These are phyloP conservation scores for Lathyrus tuberosus DNA, from an alignment of 306 rosid genomes.

Conservation along the genomic window DNA sequence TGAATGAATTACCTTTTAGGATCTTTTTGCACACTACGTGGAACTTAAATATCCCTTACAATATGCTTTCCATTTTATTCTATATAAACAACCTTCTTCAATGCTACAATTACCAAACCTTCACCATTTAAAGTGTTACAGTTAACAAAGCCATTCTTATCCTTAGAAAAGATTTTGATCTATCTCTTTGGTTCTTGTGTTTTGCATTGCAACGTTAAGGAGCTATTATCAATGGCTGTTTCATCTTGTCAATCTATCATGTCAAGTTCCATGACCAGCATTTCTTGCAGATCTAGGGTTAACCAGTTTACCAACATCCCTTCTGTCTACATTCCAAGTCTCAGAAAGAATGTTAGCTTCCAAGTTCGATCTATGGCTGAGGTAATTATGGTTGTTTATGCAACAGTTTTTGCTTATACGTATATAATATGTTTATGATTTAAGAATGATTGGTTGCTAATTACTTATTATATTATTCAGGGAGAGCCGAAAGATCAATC, in stretches of 20 bases:
- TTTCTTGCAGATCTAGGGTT: conserved; percentile 34
- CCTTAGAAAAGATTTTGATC: background rate
- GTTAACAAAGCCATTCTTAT: background rate
- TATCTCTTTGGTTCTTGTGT: background rate
- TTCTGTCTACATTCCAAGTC: background rate
- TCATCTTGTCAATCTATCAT: conserved; percentile 53
- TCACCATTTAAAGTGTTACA: too few species aligned
- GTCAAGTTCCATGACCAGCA: conserved; percentile 32
- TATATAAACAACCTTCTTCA: conserved; percentile 38
- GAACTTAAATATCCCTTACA: conserved; percentile 48
- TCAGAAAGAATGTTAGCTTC: conserved; percentile 32
- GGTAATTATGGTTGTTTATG: conserved; percentile 35
- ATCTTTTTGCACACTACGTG: conserved; percentile 33
- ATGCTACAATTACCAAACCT: background rate
- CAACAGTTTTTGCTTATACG: background rate
- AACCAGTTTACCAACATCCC: conserved; percentile 40
- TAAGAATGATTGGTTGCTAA: too few species aligned
- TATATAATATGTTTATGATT: background rate
- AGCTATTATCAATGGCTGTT: conserved; percentile 44
- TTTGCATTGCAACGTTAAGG: background rate
- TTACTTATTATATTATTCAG: conserved; percentile 5
- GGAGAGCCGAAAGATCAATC: background rate
- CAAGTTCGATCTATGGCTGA: conserved; percentile 49
- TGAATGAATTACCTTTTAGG: conserved; percentile 50
- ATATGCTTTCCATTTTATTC: conserved; percentile 29